phyloP scores from a whole-genome alignment of 176 grass and related monocot genomes.

The Eleusine indica region DNA sequence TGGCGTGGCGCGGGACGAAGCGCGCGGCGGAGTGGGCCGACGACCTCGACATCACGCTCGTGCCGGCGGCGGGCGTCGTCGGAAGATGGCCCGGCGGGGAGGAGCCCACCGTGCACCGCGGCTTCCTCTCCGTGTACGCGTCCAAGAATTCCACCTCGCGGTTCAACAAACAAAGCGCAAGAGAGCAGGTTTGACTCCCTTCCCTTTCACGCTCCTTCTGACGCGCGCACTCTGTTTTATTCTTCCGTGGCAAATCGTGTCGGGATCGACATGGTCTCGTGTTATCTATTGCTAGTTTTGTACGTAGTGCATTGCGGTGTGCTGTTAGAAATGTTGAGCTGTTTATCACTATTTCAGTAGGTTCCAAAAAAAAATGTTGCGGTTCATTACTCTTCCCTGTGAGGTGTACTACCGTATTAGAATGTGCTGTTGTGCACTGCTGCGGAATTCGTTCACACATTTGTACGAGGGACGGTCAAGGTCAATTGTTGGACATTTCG shows the following conservation, averaged over 20 bases:
- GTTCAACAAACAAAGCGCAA: conserved; percentile 74
- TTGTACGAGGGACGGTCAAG: conserved; percentile 11
- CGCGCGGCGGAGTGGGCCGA: conserved; percentile 64
- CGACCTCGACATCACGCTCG: conserved; percentile 67
- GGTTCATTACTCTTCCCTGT: not conserved
- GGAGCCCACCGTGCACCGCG: conserved; percentile 67
- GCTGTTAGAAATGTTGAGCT: not conserved
- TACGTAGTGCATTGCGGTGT: not conserved
- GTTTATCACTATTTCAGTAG: not conserved
- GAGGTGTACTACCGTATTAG: not conserved
- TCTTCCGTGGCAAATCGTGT: not conserved
- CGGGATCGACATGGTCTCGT: not conserved
- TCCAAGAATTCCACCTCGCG: conserved; percentile 60
- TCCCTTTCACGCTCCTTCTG: not conserved
- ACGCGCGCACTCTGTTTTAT: not conserved
- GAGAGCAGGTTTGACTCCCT: conserved; percentile 59
- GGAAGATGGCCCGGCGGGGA: not conserved
- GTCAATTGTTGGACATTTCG: not conserved
- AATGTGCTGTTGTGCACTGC: not conserved
- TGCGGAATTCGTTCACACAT: conserved; percentile 31
- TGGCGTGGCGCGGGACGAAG: conserved; percentile 81
- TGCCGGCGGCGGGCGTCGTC: conserved; percentile 57
- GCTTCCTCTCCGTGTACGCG: conserved; percentile 77
- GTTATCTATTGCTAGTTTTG: not conserved
- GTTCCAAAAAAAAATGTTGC: not conserved